These are phyloP conservation scores for Jatropha multifida DNA, from an alignment of 441 rosid genomes.

Conservation along the genomic window DNA sequence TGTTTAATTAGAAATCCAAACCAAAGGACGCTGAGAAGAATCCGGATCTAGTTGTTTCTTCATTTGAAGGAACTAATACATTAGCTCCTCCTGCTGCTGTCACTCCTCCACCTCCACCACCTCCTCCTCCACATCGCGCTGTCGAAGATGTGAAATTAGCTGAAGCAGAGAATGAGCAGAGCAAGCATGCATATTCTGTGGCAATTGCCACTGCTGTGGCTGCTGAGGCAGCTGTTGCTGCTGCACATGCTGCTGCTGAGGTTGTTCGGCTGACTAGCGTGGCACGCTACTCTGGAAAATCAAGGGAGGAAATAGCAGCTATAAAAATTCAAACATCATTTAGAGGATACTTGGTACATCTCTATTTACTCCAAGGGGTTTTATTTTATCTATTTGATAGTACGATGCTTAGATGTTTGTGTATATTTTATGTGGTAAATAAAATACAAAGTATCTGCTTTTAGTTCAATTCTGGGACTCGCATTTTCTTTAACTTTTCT, in stretches of 20 bases:
- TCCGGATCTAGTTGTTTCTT: slow-evolving; percentile 31
- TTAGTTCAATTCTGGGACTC: neutral
- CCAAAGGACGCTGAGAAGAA: slow-evolving; percentile 45
- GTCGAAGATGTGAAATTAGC: slow-evolving; percentile 41
- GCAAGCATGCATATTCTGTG: slow-evolving; percentile 74
- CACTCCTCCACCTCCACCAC: slow-evolving; percentile 24
- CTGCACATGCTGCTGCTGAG: slow-evolving; percentile 96
- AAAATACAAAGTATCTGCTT: neutral
- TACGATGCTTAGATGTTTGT: neutral
- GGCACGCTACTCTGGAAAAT: slow-evolving; percentile 51
- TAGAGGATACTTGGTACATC: slow-evolving; percentile 74
- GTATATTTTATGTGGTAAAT: neutral
- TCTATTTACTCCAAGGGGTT: neutral
- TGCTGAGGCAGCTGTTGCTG: slow-evolving; percentile 86
- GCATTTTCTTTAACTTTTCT: neutral
- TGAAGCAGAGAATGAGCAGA: slow-evolving; percentile 67
- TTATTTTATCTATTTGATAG: neutral
- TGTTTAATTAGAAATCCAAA: slow-evolving; percentile 47
- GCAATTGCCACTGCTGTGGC: slow-evolving; percentile 87
- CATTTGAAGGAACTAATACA: slow-evolving; percentile 33
- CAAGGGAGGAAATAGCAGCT: slow-evolving; percentile 77
- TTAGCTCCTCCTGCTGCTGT: slow-evolving; percentile 24
- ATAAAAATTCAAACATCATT: slow-evolving; percentile 89
- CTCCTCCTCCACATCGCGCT: slow-evolving; percentile 11
- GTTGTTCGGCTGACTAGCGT: slow-evolving; percentile 67